Conservation (phyloP, 495 filamentous ascomycete species). For the Neurospora sp. region DNA sequence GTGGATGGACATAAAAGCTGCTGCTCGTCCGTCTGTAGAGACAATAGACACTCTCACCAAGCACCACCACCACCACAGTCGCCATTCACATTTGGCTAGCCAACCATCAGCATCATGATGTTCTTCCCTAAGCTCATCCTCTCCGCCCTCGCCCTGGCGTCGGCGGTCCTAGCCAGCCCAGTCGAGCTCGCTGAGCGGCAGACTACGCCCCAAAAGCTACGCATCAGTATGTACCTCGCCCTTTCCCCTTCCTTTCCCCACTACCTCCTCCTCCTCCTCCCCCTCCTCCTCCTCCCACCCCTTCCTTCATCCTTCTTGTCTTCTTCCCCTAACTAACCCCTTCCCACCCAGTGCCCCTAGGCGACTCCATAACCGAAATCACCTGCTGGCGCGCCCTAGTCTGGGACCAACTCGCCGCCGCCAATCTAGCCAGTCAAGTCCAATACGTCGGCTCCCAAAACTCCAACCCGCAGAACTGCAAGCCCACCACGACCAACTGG, state of each 20-base stretch:
- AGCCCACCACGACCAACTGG: slow-evolving; percentile 15
- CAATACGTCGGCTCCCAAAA: slow-evolving; percentile 33
- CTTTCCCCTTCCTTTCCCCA: neutral
- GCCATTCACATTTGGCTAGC: neutral
- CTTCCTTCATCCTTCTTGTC: neutral
- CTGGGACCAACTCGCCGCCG: slow-evolving; percentile 24
- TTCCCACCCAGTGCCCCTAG: slow-evolving; percentile 23
- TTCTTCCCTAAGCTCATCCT: slow-evolving; percentile 3
- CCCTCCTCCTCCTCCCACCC: neutral
- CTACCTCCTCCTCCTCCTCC: neutral
- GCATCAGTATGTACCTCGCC: neutral
- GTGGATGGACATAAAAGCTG: neutral
- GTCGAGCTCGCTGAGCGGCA: slow-evolving; percentile 14
- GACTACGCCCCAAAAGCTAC: slow-evolving; percentile 6
- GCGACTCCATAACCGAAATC: slow-evolving; percentile 33
- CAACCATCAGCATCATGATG: slow-evolving; percentile 7
- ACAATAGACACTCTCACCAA: neutral
- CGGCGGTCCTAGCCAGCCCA: slow-evolving; percentile 6
- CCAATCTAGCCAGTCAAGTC: neutral
- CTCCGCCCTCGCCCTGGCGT: slow-evolving; percentile 2
- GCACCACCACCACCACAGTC: neutral
- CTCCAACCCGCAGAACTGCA: slow-evolving; percentile 26
- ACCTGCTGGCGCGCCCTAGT: slow-evolving; percentile 32
- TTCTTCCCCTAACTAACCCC: neutral
- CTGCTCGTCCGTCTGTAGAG: neutral